A percentile compares a stretch with the other conserved stretches of the same genome.
These are phyloP conservation scores for Symbiodinium pilosum DNA, from an alignment of 73 alveolate species.

Conservation along the genomic window DNA sequence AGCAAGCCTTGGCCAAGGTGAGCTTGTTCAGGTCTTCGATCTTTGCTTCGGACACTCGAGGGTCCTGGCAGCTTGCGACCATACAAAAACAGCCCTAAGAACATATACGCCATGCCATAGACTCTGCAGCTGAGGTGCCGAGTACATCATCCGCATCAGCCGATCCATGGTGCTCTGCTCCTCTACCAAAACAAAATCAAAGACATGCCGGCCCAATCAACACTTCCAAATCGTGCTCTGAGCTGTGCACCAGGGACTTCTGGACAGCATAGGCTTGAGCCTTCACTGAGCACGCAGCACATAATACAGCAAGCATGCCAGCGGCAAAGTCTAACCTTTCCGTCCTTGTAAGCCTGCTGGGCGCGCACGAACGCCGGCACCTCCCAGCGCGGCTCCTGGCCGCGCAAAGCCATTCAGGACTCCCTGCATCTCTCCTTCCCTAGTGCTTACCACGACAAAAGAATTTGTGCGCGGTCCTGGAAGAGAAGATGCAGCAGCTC, in stretches of 20 bases:
- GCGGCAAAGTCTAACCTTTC: background rate
- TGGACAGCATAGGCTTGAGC: slow-evolving; percentile 94
- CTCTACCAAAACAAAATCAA: background rate
- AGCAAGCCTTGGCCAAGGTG: slow-evolving; percentile 86
- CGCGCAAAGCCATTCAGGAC: background rate
- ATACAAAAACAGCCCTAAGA: background rate
- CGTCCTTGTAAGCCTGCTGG: slow-evolving; percentile 94
- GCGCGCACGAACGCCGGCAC: slow-evolving; percentile 95
- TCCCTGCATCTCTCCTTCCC: background rate
- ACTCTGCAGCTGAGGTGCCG: background rate
- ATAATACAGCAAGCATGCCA: background rate
- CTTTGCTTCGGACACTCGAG: slow-evolving; percentile 85
- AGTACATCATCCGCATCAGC: slow-evolving; percentile 87
- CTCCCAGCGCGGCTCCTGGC: slow-evolving; percentile 95
- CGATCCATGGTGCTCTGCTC: slow-evolving; percentile 95
- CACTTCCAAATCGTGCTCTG: background rate
- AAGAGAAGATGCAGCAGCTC: slow-evolving; percentile 93
- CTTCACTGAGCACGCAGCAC: background rate
- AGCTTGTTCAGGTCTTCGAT: slow-evolving; percentile 89
- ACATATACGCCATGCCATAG: background rate
- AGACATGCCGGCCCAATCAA: background rate
- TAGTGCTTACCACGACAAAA: background rate
- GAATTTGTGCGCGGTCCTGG: slow-evolving; percentile 74
- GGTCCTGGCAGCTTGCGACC: slow-evolving; percentile 14
- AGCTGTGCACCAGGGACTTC: slow-evolving; percentile 47